Conservation (phyloP, 768 basidiomycete genomes). For the Sporobolomyces phaffii region DNA sequence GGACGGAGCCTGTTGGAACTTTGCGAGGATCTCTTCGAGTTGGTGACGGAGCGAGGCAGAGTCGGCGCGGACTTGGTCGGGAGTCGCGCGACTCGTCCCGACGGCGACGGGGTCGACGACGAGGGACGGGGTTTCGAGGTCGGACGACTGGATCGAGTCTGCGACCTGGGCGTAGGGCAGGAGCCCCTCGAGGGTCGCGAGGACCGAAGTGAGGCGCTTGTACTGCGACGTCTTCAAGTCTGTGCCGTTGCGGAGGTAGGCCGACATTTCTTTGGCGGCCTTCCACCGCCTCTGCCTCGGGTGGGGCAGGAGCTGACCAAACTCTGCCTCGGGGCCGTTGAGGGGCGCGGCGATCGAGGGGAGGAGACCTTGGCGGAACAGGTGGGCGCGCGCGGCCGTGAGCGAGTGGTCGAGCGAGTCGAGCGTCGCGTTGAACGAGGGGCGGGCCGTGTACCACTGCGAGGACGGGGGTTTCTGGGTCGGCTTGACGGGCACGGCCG, state of each 20-base stretch:
- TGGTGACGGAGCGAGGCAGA: neutral
- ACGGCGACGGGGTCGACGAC: constrained; percentile 31
- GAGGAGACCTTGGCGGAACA: constrained; percentile 27
- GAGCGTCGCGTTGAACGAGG: constrained; percentile 34
- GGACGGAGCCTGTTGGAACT: constrained; percentile 17
- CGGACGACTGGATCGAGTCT: constrained; percentile 6
- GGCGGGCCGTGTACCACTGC: constrained; percentile 40
- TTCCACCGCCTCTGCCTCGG: constrained; percentile 29
- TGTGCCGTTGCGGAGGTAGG: constrained; percentile 32
- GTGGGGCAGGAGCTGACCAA: constrained; percentile 26
- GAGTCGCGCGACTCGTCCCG: constrained; percentile 19
- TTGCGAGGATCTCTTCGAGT: constrained; percentile 25
- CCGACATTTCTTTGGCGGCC: constrained; percentile 28
- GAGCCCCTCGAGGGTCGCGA: constrained; percentile 28
- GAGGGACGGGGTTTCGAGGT: constrained; percentile 12
- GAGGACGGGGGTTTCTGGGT: constrained; percentile 36
- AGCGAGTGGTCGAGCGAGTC: constrained; percentile 25
- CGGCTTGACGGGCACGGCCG: neutral
- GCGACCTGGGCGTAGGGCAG: constrained; percentile 34
- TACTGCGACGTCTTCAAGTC: constrained; percentile 25
- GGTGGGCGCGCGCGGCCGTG: constrained; percentile 27
- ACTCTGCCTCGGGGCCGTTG: constrained; percentile 17
- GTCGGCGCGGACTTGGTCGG: constrained; percentile 12
- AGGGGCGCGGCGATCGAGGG: constrained; percentile 26
- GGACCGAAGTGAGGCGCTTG: constrained; percentile 31